Percentiles rank a stretch among this genome's conserved stretches.
Conservation (phyloP, 805 yeast genomes). For the Hyphopichia homilentoma region DNA sequence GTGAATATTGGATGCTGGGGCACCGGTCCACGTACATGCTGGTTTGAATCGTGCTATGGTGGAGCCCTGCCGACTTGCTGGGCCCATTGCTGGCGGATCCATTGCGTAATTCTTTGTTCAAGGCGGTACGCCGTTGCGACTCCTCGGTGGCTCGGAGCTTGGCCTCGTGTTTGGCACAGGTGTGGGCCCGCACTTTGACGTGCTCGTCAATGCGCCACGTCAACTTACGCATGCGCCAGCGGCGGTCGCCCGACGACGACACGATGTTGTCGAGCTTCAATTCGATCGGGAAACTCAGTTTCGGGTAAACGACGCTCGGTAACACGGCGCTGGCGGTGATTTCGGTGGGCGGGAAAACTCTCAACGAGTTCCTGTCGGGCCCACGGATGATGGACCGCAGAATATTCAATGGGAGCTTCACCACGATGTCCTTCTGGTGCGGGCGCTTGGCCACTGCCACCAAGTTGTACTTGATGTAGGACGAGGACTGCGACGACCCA, state of each 20-base stretch:
- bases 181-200: constrained; percentile 53
- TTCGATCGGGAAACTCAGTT: constrained; percentile 80
- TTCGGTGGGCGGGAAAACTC: constrained; percentile 95
- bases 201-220: constrained; percentile 88
- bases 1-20: constrained; percentile 2
- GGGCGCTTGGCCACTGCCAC: constrained; percentile 50
- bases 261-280: constrained; percentile 72
- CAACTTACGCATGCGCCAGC: constrained; percentile 92
- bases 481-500: constrained; percentile 46
- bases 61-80: constrained; percentile 14
- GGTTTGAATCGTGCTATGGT: constrained; percentile 29
- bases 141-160: constrained; percentile 48
- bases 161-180: constrained; percentile 55
- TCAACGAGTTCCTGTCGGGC: constrained; percentile 77
- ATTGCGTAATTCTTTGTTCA: constrained; percentile 7
- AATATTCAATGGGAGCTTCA: constrained; percentile 65
- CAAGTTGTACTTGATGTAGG: constrained; percentile 68
- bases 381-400: constrained; percentile 76
- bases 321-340: constrained; percentile 82
- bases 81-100: constrained; percentile 3
- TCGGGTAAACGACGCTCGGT: constrained; percentile 88
- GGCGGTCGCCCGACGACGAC: constrained; percentile 44
- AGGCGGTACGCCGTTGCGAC: constrained; percentile 16
- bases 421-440: constrained; percentile 24
- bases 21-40: constrained; percentile 9